phyloP scores from a whole-genome alignment of 306 rosid genomes.

The Cucurbita ficifolia region DNA sequence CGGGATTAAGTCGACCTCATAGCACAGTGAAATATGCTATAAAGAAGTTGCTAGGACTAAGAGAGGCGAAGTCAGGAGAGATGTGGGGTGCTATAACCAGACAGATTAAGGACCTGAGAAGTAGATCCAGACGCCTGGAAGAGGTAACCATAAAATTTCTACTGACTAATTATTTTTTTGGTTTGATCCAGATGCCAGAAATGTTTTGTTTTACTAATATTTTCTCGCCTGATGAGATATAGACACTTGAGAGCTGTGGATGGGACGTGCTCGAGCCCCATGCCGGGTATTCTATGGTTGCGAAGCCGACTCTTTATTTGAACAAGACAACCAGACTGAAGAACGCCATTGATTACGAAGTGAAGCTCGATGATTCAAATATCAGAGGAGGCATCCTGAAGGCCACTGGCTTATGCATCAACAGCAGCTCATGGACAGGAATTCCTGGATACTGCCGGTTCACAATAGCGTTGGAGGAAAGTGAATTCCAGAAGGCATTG shows the following conservation, averaged over 20 bases:
- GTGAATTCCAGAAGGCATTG: conserved; percentile 59
- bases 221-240: conserved; percentile 2
- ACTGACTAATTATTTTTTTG: not conserved
- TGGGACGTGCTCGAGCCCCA: conserved; percentile 77
- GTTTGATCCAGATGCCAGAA: not conserved
- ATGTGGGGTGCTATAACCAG: conserved; percentile 46
- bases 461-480: conserved; percentile 70
- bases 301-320: conserved; percentile 67
- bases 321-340: conserved; percentile 41
- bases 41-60: conserved; percentile 61
- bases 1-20: conserved; percentile 81
- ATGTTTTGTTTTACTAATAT: not conserved
- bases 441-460: conserved; percentile 90
- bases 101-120: conserved; percentile 36
- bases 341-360: conserved; percentile 19
- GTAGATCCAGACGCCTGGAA: conserved; percentile 51
- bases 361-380: conserved; percentile 45
- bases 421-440: conserved; percentile 87
- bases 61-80: conserved; percentile 47
- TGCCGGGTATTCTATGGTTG: conserved; percentile 79
- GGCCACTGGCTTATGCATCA: conserved; percentile 83
- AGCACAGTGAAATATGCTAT: conserved; percentile 71
- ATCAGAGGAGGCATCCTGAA: conserved; percentile 54
- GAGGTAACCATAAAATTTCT: conserved; percentile 37
- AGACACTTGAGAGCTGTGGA: conserved; percentile 64